Percentiles rank a stretch among this genome's conserved stretches.
Conservation (phyloP, 2,329 filamentous ascomycete species). For the Fusarium graminum region DNA sequence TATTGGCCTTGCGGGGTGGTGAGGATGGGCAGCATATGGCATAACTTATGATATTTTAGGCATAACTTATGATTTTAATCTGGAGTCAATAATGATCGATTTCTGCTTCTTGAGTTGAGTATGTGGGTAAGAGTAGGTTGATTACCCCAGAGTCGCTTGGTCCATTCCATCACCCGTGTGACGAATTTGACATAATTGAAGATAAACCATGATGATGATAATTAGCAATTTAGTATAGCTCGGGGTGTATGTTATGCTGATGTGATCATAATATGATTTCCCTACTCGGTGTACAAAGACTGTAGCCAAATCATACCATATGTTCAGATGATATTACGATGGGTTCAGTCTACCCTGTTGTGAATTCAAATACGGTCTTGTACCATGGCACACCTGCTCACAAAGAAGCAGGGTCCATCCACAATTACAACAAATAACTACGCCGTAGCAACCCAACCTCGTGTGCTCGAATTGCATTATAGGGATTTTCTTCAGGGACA, state of each 20-base stretch:
- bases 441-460: slow-evolving; percentile 3
- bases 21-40: slow-evolving; percentile 76
- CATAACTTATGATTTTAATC: slow-evolving; percentile 33
- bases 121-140: slow-evolving; percentile 32
- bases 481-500: slow-evolving; percentile 22
- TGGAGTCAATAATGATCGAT: slow-evolving; percentile 31
- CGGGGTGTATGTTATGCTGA: not conserved
- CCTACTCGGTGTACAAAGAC: no score
- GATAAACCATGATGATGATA: not conserved
- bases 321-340: not conserved
- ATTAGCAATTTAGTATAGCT: not conserved
- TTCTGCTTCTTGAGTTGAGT: slow-evolving; percentile 23
- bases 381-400: not conserved
- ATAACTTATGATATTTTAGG: slow-evolving; percentile 44
- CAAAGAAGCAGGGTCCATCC: slow-evolving; percentile 39
- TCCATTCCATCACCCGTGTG: not conserved
- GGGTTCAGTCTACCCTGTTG: no score
- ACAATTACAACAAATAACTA: slow-evolving; percentile 30
- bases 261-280: no score
- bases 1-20: slow-evolving; percentile 88
- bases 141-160: not conserved
- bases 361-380: not conserved
- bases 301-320: not conserved
- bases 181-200: no score
- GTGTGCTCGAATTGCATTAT: slow-evolving; percentile 3